Base-by-base conservation (phyloP, 768 basidiomycete genomes). In the Hygrophorus pudorinus region DNA sequence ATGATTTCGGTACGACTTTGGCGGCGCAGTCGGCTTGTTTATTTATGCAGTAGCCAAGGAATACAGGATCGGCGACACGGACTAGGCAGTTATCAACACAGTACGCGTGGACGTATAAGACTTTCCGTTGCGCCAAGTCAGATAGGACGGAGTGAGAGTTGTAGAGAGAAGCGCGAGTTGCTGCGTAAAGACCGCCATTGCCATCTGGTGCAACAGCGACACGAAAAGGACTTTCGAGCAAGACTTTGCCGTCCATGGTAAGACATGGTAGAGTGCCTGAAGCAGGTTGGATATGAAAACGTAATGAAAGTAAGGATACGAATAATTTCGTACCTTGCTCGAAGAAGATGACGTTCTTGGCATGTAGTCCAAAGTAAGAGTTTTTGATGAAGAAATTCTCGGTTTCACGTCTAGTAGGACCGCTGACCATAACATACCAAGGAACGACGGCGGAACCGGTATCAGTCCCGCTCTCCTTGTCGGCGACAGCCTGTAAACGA, bases 401-500 rank as follows among this genome's bases (percentile, higher is more conserved):
- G 17, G 96, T 98, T 29, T 83, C 85, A 32, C 65, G 70, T 51
- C 91, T 78, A 29, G 96, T 99, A 31, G 94, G 96, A 17, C 93
- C 93, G 58, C 88, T 92, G 45, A 94, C 98, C 96, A 99, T 99
- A 56, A 99, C 80, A 66, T 97, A 98, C 96, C 96, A 98, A 30
- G 89, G 88, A 45, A 98, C 78, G 42, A 77, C 61, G 42, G 89
- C 85, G 1, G 77, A 75, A 39, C 75, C 78, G 13, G 64, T 58
- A 12, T 74, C 63, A 54, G 79, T 79, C 31, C 63, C 58, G 39
- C 54, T 59, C 48, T 75, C 66, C 30, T 71, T 58, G 59, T 78
- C 81, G 0, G 90, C 91, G 42, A 94, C 60, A 27, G 66, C 66
- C 63, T 94, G 87, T 45, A 99, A 66, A 46, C 86, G 79, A 47